Evolutionary conservation across 2,329 filamentous ascomycete genomes (phyloP), one percentile per base, ranked within the genome.

Genomic region (Coleophoma eucalyptorum): DNA sequence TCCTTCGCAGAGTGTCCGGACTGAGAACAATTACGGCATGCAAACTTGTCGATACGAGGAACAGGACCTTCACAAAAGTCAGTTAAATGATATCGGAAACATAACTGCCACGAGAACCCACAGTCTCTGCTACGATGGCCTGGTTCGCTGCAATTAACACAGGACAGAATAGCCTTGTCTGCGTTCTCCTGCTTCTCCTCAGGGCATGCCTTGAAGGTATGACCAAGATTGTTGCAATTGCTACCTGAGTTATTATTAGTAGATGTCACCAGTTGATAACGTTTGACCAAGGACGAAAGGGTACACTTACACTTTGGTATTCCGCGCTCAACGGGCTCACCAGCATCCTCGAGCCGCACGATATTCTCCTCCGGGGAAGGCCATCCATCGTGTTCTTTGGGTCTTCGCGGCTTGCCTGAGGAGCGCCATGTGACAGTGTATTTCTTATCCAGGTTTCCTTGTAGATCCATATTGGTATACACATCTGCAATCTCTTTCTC

Each of bases 391-490:
- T 73, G 74, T 65, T 88, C 80, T 47, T 79, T 79, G 31, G 79
- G 79, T 3, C 83, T 79, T 18, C 70, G 66, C 0, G 85, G 79
- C 56, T 80, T 80, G 32, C 76, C 67, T 1, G 74, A 75, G 58
- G 84, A 82, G 45, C 86, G 80, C 62, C 84, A 83, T 0, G 79
- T 80, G 46, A 89, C 72, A 1, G 77, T 78, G 58, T 78, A 89
- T 63, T 83, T 83, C 66, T 83, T 83, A 51, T 78, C 77, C 18
- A 86, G 70, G 54, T 86, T 80, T 5, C 86, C 86, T 61, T 89
- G 84, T 1, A 89, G 70, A 56, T 89, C 84, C 80, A 89, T 86
- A 67, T 87, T 85, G 53, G 83, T 87, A 57, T 84, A 77, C 5
- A 82, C 81, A 1, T 69, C 62, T 0, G 74, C 63, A 31, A 87